Percentiles rank a stretch among this genome's conserved stretches.
These are phyloP conservation scores for Tubosaeta sp. DNA, from an alignment of 768 basidiomycete genomes.

Conservation along the genomic window DNA sequence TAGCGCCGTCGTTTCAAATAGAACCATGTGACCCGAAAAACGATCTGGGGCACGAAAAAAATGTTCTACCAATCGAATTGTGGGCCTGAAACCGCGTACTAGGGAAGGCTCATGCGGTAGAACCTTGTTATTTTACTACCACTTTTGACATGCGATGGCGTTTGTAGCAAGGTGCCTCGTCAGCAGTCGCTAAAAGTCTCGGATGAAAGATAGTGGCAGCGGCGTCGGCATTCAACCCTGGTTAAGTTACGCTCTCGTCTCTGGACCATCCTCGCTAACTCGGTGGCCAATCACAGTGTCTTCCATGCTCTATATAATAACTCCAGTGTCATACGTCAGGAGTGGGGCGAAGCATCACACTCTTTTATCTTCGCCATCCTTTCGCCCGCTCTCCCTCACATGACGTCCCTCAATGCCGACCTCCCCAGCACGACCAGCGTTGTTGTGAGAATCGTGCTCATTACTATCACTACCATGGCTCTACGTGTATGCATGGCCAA, in stretches of 20 bases:
- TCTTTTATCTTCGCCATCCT: not conserved
- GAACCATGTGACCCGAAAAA: too few species aligned
- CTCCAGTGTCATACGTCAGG: not conserved
- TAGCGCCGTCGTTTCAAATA: too few species aligned
- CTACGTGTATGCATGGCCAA: conserved; percentile 4
- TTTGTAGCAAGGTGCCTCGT: too few species aligned
- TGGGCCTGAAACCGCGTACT: too few species aligned
- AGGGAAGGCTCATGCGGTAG: too few species aligned
- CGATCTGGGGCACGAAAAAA: too few species aligned
- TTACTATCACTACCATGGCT: not conserved
- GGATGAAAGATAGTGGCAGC: not conserved
- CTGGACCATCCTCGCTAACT: not conserved
- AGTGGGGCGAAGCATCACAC: not conserved
- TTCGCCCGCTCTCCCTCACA: not conserved
- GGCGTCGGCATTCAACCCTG: not conserved
- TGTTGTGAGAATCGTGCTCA: not conserved
- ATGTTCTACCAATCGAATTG: too few species aligned
- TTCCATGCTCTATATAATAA: not conserved
- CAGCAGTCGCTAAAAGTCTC: not conserved
- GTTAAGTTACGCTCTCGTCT: not conserved
- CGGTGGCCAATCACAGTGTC: not conserved
- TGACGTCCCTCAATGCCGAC: not conserved
- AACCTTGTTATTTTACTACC: too few species aligned
- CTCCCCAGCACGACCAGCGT: not conserved
- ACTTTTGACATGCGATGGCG: too few species aligned